phyloP scores from a whole-genome alignment of 441 rosid species.

The Macaranga tanarius region DNA sequence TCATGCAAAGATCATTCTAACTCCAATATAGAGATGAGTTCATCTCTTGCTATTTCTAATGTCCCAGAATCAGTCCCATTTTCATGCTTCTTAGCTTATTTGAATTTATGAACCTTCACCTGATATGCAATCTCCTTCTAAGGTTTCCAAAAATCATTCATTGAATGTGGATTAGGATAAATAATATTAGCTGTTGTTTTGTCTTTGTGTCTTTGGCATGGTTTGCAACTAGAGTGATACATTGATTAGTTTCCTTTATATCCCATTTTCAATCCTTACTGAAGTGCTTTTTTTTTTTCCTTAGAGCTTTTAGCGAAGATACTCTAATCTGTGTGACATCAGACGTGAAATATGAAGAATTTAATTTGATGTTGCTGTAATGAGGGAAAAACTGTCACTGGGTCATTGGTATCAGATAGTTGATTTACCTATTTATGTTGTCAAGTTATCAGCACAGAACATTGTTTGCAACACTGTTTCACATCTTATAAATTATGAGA shows the following conservation, averaged over 20 bases:
- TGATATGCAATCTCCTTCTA: background rate
- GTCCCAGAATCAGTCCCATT: background rate
- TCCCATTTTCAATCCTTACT: background rate
- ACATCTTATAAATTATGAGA: background rate
- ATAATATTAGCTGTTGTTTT: background rate
- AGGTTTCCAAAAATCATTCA: background rate
- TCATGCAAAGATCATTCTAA: conserved; percentile 10
- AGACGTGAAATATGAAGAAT: background rate
- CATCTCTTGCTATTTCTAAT: background rate
- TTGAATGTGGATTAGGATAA: too few species aligned
- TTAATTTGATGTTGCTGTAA: background rate
- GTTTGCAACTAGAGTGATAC: background rate
- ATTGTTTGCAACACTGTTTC: background rate
- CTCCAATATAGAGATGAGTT: background rate
- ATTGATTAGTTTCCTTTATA: background rate
- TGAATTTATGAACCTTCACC: background rate
- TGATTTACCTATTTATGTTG: background rate
- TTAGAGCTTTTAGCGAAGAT: background rate
- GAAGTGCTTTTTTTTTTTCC: background rate
- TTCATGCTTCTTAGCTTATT: background rate
- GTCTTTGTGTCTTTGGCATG: background rate
- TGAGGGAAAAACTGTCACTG: background rate
- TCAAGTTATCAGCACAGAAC: background rate
- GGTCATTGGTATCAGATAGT: background rate
- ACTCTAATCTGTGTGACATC: background rate